Evolutionary conservation across 768 basidiomycete genomes (phyloP), one percentile per base, ranked within the genome.

Genomic region (Agrocybe chaxingu): DNA sequence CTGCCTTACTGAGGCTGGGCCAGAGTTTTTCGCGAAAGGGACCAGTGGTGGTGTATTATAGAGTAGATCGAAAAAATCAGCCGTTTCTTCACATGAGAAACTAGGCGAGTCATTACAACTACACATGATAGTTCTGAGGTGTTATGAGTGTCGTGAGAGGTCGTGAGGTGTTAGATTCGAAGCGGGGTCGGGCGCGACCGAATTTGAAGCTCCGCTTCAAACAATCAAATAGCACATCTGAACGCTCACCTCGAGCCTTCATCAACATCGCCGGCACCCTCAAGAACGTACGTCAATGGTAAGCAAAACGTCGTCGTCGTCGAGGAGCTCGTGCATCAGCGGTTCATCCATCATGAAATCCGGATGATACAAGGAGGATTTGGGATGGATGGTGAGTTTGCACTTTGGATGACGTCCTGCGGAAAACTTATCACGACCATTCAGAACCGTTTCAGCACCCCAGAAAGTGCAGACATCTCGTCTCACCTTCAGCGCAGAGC

Each of bases 11-110:
- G 90, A 91, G 54, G 65, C 69, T 7, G 77, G 83, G 2, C 79
- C 80, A 2, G 66, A 79, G 0, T 91, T 84, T 69, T 92, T 92
- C 59, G 79, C 84, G 50, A 79, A 82, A 52, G 89, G 89, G 3
- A 91, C 82, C 10, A 80, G 81, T 10, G 74, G 73, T 31, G 83
- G 78, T 1, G 80, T 91, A 4, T 66, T 90, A 37, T 88, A 62
- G 24, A 24, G 5, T 24, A 24, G 24, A 24, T 24, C 3, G 24
- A 24, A 24, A 24, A 24, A 24, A 24, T 24, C 24, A 5, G 24
- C 24, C 5, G 24, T 24, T 24, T 24, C 24, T 24, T 24, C 24
- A 24, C 24, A 24, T 24, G 2, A 24, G 5, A 24, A 24, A 24
- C 24, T 24, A 24, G 24, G 24, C 24, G 24, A 24, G 24, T 24